These are phyloP conservation scores for Teratosphaeria viscida DNA, from an alignment of 2,329 filamentous ascomycete genomes.

Conservation along the genomic window DNA sequence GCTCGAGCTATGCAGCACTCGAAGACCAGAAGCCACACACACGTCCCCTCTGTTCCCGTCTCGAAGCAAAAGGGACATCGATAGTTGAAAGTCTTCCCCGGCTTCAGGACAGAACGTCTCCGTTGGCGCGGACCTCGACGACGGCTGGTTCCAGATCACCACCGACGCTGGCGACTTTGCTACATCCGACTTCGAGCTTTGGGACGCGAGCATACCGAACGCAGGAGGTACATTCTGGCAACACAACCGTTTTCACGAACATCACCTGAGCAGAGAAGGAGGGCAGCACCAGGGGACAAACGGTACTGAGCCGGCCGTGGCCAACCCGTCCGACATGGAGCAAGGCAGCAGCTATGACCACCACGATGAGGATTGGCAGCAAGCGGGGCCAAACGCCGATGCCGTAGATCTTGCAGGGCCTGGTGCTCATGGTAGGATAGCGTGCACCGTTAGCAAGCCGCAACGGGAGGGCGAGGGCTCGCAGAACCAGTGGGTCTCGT, in stretches of 20 bases:
- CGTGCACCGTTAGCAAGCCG: slow-evolving; percentile 72
- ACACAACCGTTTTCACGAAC: not conserved
- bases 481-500: slow-evolving; percentile 94
- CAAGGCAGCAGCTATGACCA: slow-evolving; percentile 49
- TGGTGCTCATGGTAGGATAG: slow-evolving; percentile 61
- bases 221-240: not conserved
- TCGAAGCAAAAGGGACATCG: not conserved
- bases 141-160: not conserved
- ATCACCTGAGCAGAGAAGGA: not conserved
- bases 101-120: not conserved
- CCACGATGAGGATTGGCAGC: slow-evolving; percentile 66
- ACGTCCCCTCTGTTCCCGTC: not conserved
- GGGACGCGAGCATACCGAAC: not conserved
- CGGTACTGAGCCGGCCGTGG: not conserved
- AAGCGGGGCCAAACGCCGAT: slow-evolving; percentile 42
- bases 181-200: not conserved
- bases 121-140: not conserved
- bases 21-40: not conserved
- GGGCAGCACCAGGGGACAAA: not conserved
- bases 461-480: slow-evolving; percentile 94
- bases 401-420: slow-evolving; percentile 52
- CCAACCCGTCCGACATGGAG: slow-evolving; percentile 14
- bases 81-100: not conserved
- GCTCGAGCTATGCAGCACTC: not conserved
- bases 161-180: not conserved